Conservation (phyloP, 2,329 filamentous ascomycete species). For the Aspergillus chevalieri region DNA sequence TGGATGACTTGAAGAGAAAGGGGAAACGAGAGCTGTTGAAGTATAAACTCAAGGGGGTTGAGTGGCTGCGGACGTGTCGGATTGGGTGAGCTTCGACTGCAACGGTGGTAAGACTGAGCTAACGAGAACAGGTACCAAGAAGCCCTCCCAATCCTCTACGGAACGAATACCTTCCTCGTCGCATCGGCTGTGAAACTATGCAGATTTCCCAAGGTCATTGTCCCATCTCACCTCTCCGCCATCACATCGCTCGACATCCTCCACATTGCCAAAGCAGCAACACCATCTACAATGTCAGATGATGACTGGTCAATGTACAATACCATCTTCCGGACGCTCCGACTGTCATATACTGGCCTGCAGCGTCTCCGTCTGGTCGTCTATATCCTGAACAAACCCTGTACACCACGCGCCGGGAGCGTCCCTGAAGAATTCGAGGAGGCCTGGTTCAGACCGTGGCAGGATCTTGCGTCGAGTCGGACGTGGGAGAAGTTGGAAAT, state of each 20-base stretch:
- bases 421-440: slow-evolving; percentile 2
- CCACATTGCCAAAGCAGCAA: slow-evolving; percentile 1
- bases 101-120: background rate
- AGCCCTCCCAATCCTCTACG: slow-evolving; percentile 3
- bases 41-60: slow-evolving; percentile 3
- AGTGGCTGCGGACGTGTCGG: slow-evolving; percentile 2
- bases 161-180: slow-evolving; percentile 1
- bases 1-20: slow-evolving; percentile 1
- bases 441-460: slow-evolving; percentile 3
- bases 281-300: slow-evolving; percentile 2
- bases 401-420: slow-evolving; percentile 1
- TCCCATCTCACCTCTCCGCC: slow-evolving; percentile 1
- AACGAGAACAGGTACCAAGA: slow-evolving; percentile 1
- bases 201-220: slow-evolving; percentile 2
- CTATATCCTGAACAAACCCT: slow-evolving; percentile 3
- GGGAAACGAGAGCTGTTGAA: background rate
- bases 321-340: slow-evolving; percentile 1
- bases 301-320: background rate
- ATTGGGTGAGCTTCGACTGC: background rate
- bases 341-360: slow-evolving; percentile 1
- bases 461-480: slow-evolving; percentile 1
- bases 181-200: slow-evolving; percentile 2
- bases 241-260: slow-evolving; percentile 1
- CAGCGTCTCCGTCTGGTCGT: slow-evolving; percentile 1
- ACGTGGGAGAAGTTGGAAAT: slow-evolving; percentile 2